Base-by-base conservation (phyloP, 805 yeast genomes). In the Candida morakotiae region DNA sequence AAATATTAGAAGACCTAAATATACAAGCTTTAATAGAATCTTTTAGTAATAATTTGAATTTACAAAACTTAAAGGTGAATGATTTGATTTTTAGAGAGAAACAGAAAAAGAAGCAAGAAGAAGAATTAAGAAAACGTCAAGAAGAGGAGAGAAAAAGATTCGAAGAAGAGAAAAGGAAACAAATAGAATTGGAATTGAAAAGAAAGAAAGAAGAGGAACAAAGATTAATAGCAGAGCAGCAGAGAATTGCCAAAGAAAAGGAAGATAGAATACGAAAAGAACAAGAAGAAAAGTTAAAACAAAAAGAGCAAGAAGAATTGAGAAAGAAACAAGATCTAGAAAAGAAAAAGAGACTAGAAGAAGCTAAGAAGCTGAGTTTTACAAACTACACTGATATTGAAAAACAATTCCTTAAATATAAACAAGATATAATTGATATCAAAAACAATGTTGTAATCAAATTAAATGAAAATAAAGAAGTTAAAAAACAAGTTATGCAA, bases 391-490 rank as follows among this genome's bases (percentile, higher is more conserved):
- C 33, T 0, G 49, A 46, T 4, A 64, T 79, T 19, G 78, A 73
- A 39, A 51, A 55, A 23, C 60, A 53, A 13, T 81, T 74, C 44
- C 38, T 62, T 22, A 60, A 68, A 40, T 75, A 79, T 51, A 78
- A 70, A 43, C 53, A 67, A 31, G 72, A 69, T 46, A 81, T 81
- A 24, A 51, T 52, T 9, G 71, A 74, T 28, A 83, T 87, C 42
- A 86, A 88, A 52, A 45, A 44, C 1, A 69, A 75, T 15, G 69
- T 89, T 10, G 79, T 79, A 3, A 70, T 64, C 9, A 75, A 76
- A 8, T 70, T 87, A 22, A 55, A 58, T n/a, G 44, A 46, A 10
- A 69, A 81, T 47, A 71, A 74, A 19, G 73, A 65, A 21, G 52
- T 75, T 25, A 81, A 81, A 48, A 75, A 73, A 33, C 53, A 58